Percentiles rank a stretch among this genome's conserved stretches.
phyloP scores from a whole-genome alignment of 1,139 yeast genomes.

The Blastobotrys buckinghamii region DNA sequence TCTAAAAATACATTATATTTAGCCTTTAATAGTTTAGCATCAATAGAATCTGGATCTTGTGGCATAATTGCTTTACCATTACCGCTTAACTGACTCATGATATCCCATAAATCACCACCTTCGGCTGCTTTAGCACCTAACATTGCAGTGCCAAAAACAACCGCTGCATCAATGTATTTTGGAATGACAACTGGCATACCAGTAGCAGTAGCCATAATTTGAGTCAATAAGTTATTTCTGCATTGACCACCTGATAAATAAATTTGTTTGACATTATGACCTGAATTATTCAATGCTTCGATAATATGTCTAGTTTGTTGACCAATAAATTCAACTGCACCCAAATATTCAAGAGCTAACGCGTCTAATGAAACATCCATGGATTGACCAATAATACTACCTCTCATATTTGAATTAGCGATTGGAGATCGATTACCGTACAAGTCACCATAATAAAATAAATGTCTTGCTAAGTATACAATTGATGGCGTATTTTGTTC shows the following conservation, averaged over 20 bases:
- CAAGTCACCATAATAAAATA: conserved; percentile 91
- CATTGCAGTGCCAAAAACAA: conserved; percentile 90
- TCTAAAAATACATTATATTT: conserved; percentile 84
- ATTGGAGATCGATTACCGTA: conserved; percentile 96
- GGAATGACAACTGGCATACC: conserved; percentile 92
- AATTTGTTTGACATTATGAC: conserved; percentile 69
- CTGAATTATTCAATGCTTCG: conserved; percentile 72
- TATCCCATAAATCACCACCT: conserved; percentile 57
- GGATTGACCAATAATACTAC: conserved; percentile 86
- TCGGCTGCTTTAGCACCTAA: conserved; percentile 80
- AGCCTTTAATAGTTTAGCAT: conserved; percentile 61
- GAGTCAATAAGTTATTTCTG: conserved; percentile 80
- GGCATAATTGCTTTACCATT: conserved; percentile 78
- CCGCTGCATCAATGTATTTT: conserved; percentile 92
- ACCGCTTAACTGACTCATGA: conserved; percentile 80
- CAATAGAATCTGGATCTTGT: conserved; percentile 49
- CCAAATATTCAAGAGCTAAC: conserved; percentile 78
- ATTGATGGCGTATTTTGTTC: conserved; percentile 60
- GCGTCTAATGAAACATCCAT: conserved; percentile 86
- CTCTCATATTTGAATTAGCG: conserved; percentile 91
- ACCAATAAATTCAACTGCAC: conserved; percentile 95
- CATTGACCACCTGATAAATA: conserved; percentile 97
- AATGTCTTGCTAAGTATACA: conserved; percentile 72
- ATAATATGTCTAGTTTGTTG: conserved; percentile 96
- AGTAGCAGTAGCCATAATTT: conserved; percentile 87